These are phyloP conservation scores for Malassezia caprae DNA, from an alignment of 1,284 basidiomycete species.

Conservation along the genomic window DNA sequence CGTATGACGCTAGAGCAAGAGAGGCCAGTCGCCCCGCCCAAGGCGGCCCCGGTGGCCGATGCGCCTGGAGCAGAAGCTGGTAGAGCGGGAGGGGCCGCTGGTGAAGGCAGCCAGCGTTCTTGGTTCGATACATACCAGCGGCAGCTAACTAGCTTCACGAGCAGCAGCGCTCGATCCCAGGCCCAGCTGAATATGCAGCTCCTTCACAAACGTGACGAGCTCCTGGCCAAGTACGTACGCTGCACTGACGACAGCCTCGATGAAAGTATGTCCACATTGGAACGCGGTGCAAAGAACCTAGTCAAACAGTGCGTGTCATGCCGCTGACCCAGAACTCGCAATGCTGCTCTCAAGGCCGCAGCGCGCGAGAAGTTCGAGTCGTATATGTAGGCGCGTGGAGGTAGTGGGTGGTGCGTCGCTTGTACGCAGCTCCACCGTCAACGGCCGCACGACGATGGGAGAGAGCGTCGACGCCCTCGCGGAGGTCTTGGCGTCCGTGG, in stretches of 20 bases:
- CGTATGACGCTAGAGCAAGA: neutral
- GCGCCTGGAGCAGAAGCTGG: neutral
- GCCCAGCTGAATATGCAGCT: constrained; percentile 16
- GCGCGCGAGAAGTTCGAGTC: constrained; percentile 33
- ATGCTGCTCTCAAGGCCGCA: constrained; percentile 32
- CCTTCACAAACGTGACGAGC: constrained; percentile 18
- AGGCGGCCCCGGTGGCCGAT: neutral
- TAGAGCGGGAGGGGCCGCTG: neutral
- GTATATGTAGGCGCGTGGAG: constrained; percentile 5
- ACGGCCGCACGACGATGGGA: neutral
- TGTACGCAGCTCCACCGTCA: neutral
- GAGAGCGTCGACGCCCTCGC: neutral
- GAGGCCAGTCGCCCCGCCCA: neutral
- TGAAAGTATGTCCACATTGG: constrained; percentile 28
- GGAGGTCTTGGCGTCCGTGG: constrained; percentile 1
- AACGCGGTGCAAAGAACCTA: constrained; percentile 31
- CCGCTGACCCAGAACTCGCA: constrained; percentile 22
- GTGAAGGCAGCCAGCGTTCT: neutral
- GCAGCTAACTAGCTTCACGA: neutral
- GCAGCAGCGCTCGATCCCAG: constrained; percentile 7
- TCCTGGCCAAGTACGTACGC: neutral
- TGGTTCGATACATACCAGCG: constrained; percentile 7
- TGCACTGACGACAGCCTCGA: constrained; percentile 16
- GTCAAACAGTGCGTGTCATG: constrained; percentile 20
- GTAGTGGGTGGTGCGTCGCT: neutral